These are phyloP conservation scores for Lactifluus rugatus DNA, from an alignment of 768 basidiomycete genomes.

Conservation along the genomic window DNA sequence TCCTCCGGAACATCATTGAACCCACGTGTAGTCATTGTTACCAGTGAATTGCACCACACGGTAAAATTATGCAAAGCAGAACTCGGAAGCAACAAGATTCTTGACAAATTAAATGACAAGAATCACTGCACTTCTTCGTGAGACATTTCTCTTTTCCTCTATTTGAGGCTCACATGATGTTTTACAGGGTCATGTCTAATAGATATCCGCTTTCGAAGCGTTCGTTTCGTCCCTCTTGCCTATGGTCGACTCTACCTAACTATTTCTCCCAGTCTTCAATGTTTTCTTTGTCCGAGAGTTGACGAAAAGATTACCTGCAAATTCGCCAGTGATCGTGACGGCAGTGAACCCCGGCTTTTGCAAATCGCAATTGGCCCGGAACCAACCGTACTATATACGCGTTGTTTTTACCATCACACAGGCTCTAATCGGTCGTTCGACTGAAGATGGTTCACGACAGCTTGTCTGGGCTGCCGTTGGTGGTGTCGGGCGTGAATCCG, in stretches of 20 bases:
- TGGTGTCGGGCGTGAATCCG: slow-evolving; percentile 3
- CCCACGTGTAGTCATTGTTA: slow-evolving; percentile 14
- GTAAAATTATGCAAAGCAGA: neutral
- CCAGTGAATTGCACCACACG: slow-evolving; percentile 13
- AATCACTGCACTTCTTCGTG: slow-evolving; percentile 10
- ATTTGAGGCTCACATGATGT: neutral
- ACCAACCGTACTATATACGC: neutral
- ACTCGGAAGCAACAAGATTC: slow-evolving; percentile 1
- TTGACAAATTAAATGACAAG: slow-evolving; percentile 5
- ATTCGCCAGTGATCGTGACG: slow-evolving; percentile 15
- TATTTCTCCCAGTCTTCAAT: slow-evolving; percentile 5
- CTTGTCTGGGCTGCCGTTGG: slow-evolving; percentile 15
- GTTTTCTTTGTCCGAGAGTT: slow-evolving; percentile 15
- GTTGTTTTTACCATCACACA: neutral
- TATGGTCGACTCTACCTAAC: neutral
- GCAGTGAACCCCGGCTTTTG: slow-evolving; percentile 15
- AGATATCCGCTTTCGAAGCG: slow-evolving; percentile 14
- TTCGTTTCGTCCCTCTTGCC: neutral
- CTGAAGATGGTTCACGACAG: slow-evolving; percentile 11
- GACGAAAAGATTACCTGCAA: slow-evolving; percentile 11
- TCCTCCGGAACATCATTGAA: slow-evolving; percentile 6
- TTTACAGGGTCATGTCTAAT: slow-evolving; percentile 2
- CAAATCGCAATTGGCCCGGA: slow-evolving; percentile 5
- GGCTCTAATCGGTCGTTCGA: neutral
- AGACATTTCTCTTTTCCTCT: neutral